Base-by-base conservation (phyloP, 192 early-diverging fungal genomes). In the Coemansia sp. region DNA sequence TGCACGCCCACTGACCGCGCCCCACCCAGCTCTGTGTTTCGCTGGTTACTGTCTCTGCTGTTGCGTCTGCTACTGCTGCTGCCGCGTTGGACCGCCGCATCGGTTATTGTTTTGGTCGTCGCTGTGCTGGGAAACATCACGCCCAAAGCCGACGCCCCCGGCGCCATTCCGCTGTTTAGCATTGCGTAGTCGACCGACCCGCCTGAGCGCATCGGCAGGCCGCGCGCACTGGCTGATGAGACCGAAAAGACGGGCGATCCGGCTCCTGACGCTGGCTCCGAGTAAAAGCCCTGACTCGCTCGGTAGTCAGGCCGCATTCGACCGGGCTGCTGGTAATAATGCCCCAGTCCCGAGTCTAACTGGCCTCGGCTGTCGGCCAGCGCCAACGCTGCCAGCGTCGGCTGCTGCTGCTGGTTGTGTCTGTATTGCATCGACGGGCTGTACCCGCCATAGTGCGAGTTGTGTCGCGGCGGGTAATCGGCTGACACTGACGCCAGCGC, bases 311-410 rank as follows among this genome's bases (percentile, higher is more conserved):
- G 23, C 27, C 66, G 66, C 19, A 77, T 39, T 17, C 66, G 51
- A 22, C 64, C 56, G 26, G 75, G 74, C 41, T 64, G 67, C 29
- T 72, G 65, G 35, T 65, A 62, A 25, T 69, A 60, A 39, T 69
- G 64, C 10, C 69, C 75, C 14, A 77, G 66, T 9, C 65, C 75
- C 51, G 65, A 67, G 56, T 69, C 75, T 63, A 77, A 35, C 37
- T 77, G 62, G 1, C 75, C 75, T 4, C 66, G 69, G 55, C 75
- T 77, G 39, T 77, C 75, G 3, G 75, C 75, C 66, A 77, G 56
- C 25, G 75, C 75, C 27, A 77, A 59, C 22, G 75, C 65, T 0
- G 75, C 75, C 31, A 77, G 22, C 25, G 75, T 77, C 29, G 74
- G 74, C 65, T 77, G 74, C 12, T 56, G 58, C 48, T 56, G 57